These are phyloP conservation scores for Fusarium fujikuroi DNA, from an alignment of 2,329 filamentous ascomycete genomes.

Conservation along the genomic window DNA sequence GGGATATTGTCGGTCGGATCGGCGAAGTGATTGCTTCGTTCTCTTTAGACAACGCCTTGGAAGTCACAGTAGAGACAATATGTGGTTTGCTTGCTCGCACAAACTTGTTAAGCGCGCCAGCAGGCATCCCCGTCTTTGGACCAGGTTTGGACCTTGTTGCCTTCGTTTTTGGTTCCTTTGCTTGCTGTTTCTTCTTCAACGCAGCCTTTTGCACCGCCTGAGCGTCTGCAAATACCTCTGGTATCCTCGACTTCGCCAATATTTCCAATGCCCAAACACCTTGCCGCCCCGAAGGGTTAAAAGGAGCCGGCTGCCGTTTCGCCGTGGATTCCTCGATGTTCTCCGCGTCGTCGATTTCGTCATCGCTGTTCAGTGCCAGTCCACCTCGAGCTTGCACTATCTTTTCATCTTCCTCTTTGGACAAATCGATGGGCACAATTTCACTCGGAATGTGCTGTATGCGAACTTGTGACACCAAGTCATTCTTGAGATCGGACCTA, in stretches of 20 bases:
- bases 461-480: slow-evolving; percentile 80
- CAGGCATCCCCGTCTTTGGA: slow-evolving; percentile 33
- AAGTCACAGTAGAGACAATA: background rate
- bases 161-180: slow-evolving; percentile 24
- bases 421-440: slow-evolving; percentile 81
- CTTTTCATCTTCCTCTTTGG: slow-evolving; percentile 74
- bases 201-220: slow-evolving; percentile 36
- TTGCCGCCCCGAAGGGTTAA: slow-evolving; percentile 71
- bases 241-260: slow-evolving; percentile 43
- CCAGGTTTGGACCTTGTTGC: slow-evolving; percentile 30
- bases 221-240: slow-evolving; percentile 44
- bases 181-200: slow-evolving; percentile 22
- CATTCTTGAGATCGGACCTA: slow-evolving; percentile 77
- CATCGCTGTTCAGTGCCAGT: slow-evolving; percentile 72
- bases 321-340: slow-evolving; percentile 24
- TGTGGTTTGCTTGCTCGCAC: slow-evolving; percentile 54
- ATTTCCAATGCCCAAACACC: slow-evolving; percentile 54
- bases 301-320: slow-evolving; percentile 47
- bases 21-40: background rate
- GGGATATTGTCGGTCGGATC: slow-evolving; percentile 12
- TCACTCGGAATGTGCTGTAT: slow-evolving; percentile 80
- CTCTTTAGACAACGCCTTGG: background rate
- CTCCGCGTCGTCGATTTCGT: slow-evolving; percentile 64
- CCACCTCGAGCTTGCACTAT: slow-evolving; percentile 63
- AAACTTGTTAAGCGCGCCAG: slow-evolving; percentile 54